Base-by-base conservation (phyloP, 202 grass and related monocot genomes). In the Brachypodium distachyon region DNA sequence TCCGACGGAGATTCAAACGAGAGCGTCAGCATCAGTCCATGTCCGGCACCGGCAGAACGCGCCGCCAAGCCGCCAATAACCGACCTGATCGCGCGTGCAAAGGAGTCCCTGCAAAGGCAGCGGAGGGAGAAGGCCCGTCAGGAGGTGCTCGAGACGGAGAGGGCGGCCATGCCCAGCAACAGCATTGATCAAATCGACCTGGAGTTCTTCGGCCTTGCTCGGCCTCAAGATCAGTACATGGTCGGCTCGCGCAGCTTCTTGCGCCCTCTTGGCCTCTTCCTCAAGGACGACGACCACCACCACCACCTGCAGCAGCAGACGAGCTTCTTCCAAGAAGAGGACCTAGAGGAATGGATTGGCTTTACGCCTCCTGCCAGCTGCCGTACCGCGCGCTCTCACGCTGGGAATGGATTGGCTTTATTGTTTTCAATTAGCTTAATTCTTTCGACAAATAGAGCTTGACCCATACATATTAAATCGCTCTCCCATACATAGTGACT, bases 291-390 rank as follows among this genome's bases (percentile, higher is more conserved):
- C n/a, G 52, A 2, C 0, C 31, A 2, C 13, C 11, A 53, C 16
- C 8, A 56, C 11, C 25, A 56, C 11, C 53, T 12, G 25, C 23
- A 13, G 25, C 25, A 61, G 4, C n/a, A n/a, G n/a, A n/a, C n/a
- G n/a, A 56, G n/a, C 2, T 29, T 10, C 10, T n/a, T n/a, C n/a
- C n/a, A n/a, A n/a, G 39, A 4, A 6, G 57, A 48, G 12, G 76
- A 86, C 5, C 2, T 61, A 8, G 76, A 85, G 25, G 76, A 80
- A 21, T 76, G 83, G 60, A 85, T 85, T 40, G 23, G 32, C 5
- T 67, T n/a, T n/a, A n/a, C n/a, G n/a, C n/a, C n/a, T n/a, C n/a
- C n/a, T n/a, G n/a, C n/a, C n/a, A n/a, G n/a, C n/a, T n/a, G n/a
- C n/a, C n/a, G n/a, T n/a, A n/a, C n/a, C n/a, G n/a, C n/a, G n/a